These are phyloP conservation scores for Myxozyma kluyveri DNA, from an alignment of 805 yeast species.

Conservation along the genomic window DNA sequence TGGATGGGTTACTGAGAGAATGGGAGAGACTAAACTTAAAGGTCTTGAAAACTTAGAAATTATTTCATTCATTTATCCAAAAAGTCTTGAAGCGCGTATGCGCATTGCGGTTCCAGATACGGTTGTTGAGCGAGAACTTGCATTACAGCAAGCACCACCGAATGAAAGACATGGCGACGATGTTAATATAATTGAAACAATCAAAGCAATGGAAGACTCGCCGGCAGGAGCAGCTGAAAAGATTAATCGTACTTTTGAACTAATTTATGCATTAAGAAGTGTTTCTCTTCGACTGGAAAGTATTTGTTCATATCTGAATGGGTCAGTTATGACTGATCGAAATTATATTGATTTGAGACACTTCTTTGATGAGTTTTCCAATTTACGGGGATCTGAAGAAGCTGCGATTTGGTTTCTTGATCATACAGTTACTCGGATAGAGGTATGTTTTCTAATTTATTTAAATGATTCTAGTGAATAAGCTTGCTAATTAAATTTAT, in stretches of 20 bases:
- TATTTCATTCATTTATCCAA: conserved; percentile 76
- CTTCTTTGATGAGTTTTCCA: conserved; percentile 15
- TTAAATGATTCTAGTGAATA: not conserved
- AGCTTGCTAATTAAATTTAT: not conserved
- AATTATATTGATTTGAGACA: conserved; percentile 5
- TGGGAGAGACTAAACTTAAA: conserved; percentile 87
- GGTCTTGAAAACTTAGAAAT: conserved; percentile 92
- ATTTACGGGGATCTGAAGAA: conserved; percentile 15
- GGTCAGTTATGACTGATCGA: conserved; percentile 14
- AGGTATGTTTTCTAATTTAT: conserved; percentile 7
- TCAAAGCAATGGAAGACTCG: not conserved
- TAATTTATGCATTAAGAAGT: conserved; percentile 8
- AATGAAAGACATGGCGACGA: not conserved
- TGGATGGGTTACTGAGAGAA: conserved; percentile 63
- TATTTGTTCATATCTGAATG: conserved; percentile 22
- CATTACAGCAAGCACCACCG: not conserved
- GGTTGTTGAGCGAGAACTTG: not conserved
- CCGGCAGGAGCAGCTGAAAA: not conserved
- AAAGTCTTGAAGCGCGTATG: conserved; percentile 57
- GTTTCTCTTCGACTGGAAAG: conserved; percentile 23
- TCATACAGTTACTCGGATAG: conserved; percentile 37
- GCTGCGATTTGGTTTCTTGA: conserved; percentile 34
- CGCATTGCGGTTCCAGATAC: conserved; percentile 34
- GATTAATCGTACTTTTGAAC: not conserved
- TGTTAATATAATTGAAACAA: not conserved